Evolutionary conservation across 352 stramenopile genomes (phyloP).

Genomic region (Phytopythium oedochilum): DNA sequence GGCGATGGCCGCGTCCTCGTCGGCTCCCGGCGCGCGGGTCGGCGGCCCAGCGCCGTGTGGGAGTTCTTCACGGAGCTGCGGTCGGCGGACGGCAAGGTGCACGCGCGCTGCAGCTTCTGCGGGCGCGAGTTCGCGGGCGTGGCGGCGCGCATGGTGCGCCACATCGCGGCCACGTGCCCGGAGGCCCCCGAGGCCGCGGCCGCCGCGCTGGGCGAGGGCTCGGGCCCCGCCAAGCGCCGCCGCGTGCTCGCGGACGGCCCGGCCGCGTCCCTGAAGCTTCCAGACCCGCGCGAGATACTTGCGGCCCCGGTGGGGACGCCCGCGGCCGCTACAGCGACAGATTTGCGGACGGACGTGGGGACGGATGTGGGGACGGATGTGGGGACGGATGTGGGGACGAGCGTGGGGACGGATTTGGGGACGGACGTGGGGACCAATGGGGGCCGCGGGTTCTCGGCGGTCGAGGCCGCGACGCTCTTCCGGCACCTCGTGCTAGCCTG

Average conservation of each 20-base stretch:
- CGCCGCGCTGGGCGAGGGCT: constrained; percentile 14
- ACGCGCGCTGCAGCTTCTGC: constrained; percentile 50
- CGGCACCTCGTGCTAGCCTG: constrained; percentile 40
- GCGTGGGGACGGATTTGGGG: too few species aligned
- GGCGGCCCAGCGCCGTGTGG: constrained; percentile 41
- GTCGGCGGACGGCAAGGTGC: constrained; percentile 36
- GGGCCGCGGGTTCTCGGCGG: not conserved
- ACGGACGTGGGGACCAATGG: too few species aligned
- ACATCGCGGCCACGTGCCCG: constrained; percentile 44
- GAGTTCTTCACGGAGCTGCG: constrained; percentile 40
- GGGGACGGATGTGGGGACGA: too few species aligned
- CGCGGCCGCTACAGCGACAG: too few species aligned
- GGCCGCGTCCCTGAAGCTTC: not conserved
- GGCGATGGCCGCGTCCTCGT: too few species aligned
- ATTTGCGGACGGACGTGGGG: too few species aligned
- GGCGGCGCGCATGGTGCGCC: constrained; percentile 39
- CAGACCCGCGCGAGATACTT: not conserved
- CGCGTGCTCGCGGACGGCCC: not conserved
- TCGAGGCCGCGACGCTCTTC: constrained; percentile 10
- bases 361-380: too few species aligned
- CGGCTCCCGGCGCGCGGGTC: constrained; percentile 20
- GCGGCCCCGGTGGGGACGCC: not conserved
- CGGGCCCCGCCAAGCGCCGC: constrained; percentile 7
- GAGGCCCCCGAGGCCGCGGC: constrained; percentile 18
- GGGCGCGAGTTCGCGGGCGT: constrained; percentile 36